Conservation (phyloP, 768 basidiomycete species). For the Termitomyces bulborhizus region DNA sequence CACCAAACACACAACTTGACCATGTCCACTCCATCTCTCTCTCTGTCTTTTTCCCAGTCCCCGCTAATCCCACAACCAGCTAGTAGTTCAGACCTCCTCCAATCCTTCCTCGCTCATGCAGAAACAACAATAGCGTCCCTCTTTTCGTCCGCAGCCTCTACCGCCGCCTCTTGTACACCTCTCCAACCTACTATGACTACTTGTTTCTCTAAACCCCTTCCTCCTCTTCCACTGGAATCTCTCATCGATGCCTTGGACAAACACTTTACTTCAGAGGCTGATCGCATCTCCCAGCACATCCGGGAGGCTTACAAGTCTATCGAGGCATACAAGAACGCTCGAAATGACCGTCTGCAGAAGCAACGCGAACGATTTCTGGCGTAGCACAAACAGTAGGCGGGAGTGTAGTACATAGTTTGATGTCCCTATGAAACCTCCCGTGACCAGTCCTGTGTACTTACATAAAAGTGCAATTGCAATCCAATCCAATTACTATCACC, state of each 20-base stretch:
- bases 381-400: background rate
- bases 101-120: too few species aligned
- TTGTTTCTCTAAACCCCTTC: conserved; percentile 6
- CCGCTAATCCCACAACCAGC: conserved; percentile 19
- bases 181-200: background rate
- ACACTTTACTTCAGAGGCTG: conserved; percentile 22
- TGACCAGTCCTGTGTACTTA: background rate
- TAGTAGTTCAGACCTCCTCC: background rate
- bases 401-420: background rate
- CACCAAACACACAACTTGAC: conserved; percentile 9
- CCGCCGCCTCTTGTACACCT: background rate
- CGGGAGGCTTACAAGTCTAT: conserved; percentile 16
- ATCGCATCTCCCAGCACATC: conserved; percentile 18
- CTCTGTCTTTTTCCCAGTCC: conserved; percentile 21
- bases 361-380: background rate
- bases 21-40: conserved; percentile 17
- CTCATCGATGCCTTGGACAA: conserved; percentile 28
- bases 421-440: conserved; percentile 2
- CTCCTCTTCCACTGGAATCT: conserved; percentile 17
- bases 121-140: background rate
- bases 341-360: background rate
- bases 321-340: conserved; percentile 13
- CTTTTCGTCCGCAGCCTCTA: background rate
- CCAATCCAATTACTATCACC: background rate
- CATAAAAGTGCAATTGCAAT: background rate